A percentile compares a stretch with the other conserved stretches of the same genome.
Evolutionary conservation across 1,139 yeast species (phyloP).

Genomic region (Pichia cactophila): DNA sequence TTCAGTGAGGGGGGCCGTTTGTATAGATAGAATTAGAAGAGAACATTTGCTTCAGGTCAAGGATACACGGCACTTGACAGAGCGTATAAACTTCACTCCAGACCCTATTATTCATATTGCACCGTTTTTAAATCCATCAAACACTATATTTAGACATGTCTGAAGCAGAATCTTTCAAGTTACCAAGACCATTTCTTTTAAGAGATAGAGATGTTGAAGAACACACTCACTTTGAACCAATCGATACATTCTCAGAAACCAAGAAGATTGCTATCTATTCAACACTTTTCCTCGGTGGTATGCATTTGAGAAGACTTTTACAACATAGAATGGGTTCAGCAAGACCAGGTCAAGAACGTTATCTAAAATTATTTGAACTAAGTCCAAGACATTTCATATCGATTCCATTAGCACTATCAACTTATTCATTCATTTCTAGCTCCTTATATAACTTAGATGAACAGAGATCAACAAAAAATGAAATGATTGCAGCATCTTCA

Average conservation of each 20-base stretch:
- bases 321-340: conserved; percentile 30
- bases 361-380: conserved; percentile 26
- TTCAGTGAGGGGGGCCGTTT: neutral
- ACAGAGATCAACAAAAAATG: conserved; percentile 32
- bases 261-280: conserved; percentile 35
- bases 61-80: conserved; percentile 1
- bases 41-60: neutral
- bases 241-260: conserved; percentile 38
- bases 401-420: conserved; percentile 27
- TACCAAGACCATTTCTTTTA: conserved; percentile 26
- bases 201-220: conserved; percentile 12
- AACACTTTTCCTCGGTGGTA: conserved; percentile 28
- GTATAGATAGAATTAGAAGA: neutral
- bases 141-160: conserved; percentile 9
- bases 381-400: conserved; percentile 26
- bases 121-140: too few relatives aligned
- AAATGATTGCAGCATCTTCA: conserved; percentile 42
- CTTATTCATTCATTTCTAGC: conserved; percentile 26
- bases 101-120: neutral
- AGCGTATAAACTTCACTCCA: neutral
- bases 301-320: conserved; percentile 28
- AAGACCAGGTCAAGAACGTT: conserved; percentile 29
- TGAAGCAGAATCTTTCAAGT: conserved; percentile 12
- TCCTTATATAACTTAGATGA: conserved; percentile 27
- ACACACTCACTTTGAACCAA: conserved; percentile 30